Conservation (phyloP, 805 yeast species). For the Myxozyma neotropica region DNA sequence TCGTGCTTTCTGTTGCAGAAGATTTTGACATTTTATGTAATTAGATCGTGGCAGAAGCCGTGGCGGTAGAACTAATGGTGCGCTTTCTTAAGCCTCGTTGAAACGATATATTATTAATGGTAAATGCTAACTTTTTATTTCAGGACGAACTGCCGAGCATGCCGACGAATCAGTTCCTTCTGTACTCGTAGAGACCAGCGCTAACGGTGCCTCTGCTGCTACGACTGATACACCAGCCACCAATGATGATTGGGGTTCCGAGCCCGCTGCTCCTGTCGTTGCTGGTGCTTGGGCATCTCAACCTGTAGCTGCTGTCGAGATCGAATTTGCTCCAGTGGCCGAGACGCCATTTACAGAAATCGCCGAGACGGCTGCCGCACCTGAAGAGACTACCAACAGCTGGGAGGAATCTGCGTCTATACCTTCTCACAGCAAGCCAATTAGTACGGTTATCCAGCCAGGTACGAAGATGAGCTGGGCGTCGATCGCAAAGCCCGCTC, state of each 20-base stretch:
- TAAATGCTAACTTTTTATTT: background rate
- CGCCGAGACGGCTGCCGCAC: background rate
- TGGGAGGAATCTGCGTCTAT: conserved; percentile 24
- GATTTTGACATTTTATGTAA: background rate
- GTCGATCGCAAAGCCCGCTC: conserved; percentile 34
- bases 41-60: conserved; percentile 34
- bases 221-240: background rate
- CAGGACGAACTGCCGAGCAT: conserved; percentile 8
- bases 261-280: background rate
- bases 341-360: background rate
- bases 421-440: conserved; percentile 36
- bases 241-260: background rate
- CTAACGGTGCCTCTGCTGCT: conserved; percentile 14
- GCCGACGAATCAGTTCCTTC: conserved; percentile 7
- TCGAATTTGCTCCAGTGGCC: background rate
- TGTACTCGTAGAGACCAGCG: background rate
- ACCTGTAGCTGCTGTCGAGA: background rate
- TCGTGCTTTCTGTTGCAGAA: background rate
- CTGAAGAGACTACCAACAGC: background rate
- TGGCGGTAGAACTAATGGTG: conserved; percentile 27
- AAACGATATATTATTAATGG: too few species aligned
- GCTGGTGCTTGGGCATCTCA: background rate
- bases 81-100: background rate
- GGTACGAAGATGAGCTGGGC: conserved; percentile 36
- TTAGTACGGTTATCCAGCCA: conserved; percentile 33